Evolutionary conservation across 208 protist species (phyloP).

Genomic region (Leishmania major): DNA sequence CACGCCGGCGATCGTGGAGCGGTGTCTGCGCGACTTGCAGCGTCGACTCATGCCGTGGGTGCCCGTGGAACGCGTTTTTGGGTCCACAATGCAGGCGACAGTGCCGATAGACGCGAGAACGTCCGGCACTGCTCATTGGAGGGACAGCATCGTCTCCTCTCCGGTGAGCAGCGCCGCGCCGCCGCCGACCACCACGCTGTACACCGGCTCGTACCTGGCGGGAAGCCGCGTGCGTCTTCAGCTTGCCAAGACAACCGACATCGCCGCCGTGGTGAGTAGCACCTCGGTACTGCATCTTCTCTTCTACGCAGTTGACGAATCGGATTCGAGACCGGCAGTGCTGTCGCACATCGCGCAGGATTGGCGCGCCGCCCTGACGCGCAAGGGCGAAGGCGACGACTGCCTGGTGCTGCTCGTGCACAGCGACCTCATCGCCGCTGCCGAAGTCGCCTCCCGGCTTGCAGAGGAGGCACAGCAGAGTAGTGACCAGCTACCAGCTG

Average conservation of each 20-base stretch:
- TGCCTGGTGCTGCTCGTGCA: conserved; percentile 59
- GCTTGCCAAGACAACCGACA: conserved; percentile 69
- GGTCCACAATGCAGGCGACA: conserved; percentile 19
- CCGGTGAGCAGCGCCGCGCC: conserved; percentile 4
- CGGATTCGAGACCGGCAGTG: conserved; percentile 46
- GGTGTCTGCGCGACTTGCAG: conserved; percentile 66
- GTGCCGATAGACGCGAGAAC: background rate
- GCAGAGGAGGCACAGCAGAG: conserved; percentile 28
- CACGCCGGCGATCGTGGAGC: conserved; percentile 62
- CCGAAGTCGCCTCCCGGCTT: conserved; percentile 17
- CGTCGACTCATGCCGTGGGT: conserved; percentile 46
- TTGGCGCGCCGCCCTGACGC: conserved; percentile 61
- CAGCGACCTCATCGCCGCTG: conserved; percentile 49
- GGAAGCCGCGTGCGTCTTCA: conserved; percentile 59
- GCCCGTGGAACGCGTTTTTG: conserved; percentile 36
- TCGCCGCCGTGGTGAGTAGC: conserved; percentile 29
- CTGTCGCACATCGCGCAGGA: conserved; percentile 53
- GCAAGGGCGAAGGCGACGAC: conserved; percentile 46
- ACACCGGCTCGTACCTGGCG: conserved; percentile 27
- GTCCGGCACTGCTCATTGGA: background rate
- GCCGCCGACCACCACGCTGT: conserved; percentile 7
- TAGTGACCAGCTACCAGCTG: background rate
- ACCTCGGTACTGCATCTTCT: conserved; percentile 65
- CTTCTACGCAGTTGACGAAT: conserved; percentile 62
- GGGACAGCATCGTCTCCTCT: background rate